Conservation (phyloP, 2,329 filamentous ascomycete genomes). For the Botryosphaeria dothidea region DNA sequence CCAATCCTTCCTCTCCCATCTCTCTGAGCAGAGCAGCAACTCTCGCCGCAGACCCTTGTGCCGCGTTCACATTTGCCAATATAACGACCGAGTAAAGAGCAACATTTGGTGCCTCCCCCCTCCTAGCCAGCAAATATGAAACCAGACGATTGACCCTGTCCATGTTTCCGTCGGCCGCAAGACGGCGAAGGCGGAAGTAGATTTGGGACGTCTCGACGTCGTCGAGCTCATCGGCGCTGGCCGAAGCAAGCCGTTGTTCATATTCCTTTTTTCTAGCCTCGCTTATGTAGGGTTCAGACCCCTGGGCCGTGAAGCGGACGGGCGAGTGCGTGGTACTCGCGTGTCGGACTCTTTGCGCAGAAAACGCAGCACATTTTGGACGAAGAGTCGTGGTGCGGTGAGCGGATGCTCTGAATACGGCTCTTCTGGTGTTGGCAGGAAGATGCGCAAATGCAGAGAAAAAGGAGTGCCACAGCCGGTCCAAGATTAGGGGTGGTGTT, state of each 20-base stretch:
- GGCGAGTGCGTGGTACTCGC: neutral
- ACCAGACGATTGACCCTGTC: slow-evolving; percentile 35
- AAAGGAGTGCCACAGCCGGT: slow-evolving; percentile 6
- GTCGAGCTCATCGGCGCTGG: neutral
- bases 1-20: slow-evolving; percentile 64
- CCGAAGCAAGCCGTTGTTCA: neutral
- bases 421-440: neutral
- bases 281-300: neutral
- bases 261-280: neutral
- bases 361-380: neutral
- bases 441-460: neutral
- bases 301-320: neutral
- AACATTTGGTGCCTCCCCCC: slow-evolving; percentile 56
- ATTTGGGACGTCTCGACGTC: neutral
- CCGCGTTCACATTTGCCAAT: slow-evolving; percentile 65
- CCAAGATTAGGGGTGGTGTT: neutral
- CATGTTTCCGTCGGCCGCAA: neutral
- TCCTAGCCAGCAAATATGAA: slow-evolving; percentile 54
- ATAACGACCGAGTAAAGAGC: slow-evolving; percentile 75
- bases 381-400: neutral
- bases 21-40: slow-evolving; percentile 69
- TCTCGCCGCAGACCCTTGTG: slow-evolving; percentile 65
- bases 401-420: neutral
- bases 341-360: neutral
- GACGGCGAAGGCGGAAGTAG: neutral